Conservation (phyloP, 2,329 filamentous ascomycete genomes). For the Phoma sp. region DNA sequence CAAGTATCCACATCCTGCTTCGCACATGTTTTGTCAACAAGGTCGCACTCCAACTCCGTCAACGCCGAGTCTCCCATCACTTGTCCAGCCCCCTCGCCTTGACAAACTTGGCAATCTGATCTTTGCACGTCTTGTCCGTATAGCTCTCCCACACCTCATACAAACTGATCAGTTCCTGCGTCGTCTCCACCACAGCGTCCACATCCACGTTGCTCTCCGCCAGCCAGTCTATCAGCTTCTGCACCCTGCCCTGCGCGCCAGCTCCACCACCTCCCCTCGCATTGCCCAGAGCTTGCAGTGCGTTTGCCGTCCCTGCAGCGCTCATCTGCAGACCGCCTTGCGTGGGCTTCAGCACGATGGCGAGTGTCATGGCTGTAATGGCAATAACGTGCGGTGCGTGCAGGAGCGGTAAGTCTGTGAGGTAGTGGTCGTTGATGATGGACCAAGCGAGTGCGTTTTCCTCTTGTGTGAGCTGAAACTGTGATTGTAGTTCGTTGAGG, state of each 20-base stretch:
- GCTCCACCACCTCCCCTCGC: slow-evolving; percentile 35
- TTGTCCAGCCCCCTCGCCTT: slow-evolving; percentile 66
- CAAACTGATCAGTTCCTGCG: slow-evolving; percentile 88
- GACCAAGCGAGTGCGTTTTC: slow-evolving; percentile 79
- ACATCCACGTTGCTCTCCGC: slow-evolving; percentile 87
- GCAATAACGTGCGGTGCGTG: slow-evolving; percentile 87
- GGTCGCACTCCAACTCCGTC: background rate
- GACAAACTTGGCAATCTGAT: slow-evolving; percentile 67
- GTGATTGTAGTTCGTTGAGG: slow-evolving; percentile 71
- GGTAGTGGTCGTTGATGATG: slow-evolving; percentile 89
- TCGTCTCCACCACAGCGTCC: slow-evolving; percentile 83
- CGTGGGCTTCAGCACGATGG: slow-evolving; percentile 78
- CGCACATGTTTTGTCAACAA: background rate
- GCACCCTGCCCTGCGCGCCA: slow-evolving; percentile 59
- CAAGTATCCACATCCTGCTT: background rate
- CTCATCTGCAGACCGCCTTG: slow-evolving; percentile 57
- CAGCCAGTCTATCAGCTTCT: slow-evolving; percentile 78
- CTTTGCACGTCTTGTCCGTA: slow-evolving; percentile 69
- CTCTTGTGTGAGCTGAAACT: slow-evolving; percentile 76
- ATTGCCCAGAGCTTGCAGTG: slow-evolving; percentile 46
- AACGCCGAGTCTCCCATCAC: slow-evolving; percentile 36
- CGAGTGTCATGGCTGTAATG: slow-evolving; percentile 83
- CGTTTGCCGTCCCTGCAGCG: slow-evolving; percentile 49
- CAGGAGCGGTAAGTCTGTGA: slow-evolving; percentile 87
- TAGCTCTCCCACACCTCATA: slow-evolving; percentile 78